A percentile compares a stretch with the other conserved stretches of the same genome.
These are phyloP conservation scores for Chrysoporthe cubensis DNA, from an alignment of 2,329 filamentous ascomycete genomes.

Conservation along the genomic window DNA sequence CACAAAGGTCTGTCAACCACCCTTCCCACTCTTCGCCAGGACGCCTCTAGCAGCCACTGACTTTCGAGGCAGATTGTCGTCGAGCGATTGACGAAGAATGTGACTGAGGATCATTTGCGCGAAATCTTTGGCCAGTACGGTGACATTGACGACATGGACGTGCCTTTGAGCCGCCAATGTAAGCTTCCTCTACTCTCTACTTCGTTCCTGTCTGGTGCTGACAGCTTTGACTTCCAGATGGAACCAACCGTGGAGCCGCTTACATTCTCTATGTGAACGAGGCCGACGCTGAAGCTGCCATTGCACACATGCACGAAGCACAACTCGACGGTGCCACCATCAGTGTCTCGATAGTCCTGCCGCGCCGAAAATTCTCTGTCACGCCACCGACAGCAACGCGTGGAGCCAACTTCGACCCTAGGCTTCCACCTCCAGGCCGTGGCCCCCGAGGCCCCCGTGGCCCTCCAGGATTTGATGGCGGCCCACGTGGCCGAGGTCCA, in stretches of 20 bases:
- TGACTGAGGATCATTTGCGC: constrained; percentile 82
- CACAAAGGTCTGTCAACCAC: constrained; percentile 52
- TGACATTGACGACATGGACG: constrained; percentile 80
- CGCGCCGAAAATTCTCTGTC: constrained; percentile 79
- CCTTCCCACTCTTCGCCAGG: constrained; percentile 10
- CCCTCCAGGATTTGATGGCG: constrained; percentile 39
- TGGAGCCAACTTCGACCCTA: constrained; percentile 62
- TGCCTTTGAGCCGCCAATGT: constrained; percentile 89
- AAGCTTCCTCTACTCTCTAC: constrained; percentile 40
- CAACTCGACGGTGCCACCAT: constrained; percentile 83
- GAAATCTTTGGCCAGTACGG: constrained; percentile 95
- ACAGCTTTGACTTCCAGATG: constrained; percentile 41
- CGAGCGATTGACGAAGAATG: constrained; percentile 93
- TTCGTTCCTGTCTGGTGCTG: constrained; percentile 7
- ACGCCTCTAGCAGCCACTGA: constrained; percentile 16
- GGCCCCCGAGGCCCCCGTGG: constrained; percentile 37
- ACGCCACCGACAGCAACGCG: constrained; percentile 74
- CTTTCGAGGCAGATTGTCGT: constrained; percentile 75
- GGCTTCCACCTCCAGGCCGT: constrained; percentile 46
- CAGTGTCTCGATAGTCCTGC: constrained; percentile 86
- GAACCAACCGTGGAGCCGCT: constrained; percentile 89
- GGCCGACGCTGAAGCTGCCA: constrained; percentile 81
- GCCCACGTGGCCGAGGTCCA: constrained; percentile 43
- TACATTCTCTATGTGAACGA: constrained; percentile 85
- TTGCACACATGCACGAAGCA: constrained; percentile 98